Evolutionary conservation across 192 early-diverging fungal species (phyloP), one percentile per base, ranked within the genome.

Genomic region (Linnemannia hyalina): DNA sequence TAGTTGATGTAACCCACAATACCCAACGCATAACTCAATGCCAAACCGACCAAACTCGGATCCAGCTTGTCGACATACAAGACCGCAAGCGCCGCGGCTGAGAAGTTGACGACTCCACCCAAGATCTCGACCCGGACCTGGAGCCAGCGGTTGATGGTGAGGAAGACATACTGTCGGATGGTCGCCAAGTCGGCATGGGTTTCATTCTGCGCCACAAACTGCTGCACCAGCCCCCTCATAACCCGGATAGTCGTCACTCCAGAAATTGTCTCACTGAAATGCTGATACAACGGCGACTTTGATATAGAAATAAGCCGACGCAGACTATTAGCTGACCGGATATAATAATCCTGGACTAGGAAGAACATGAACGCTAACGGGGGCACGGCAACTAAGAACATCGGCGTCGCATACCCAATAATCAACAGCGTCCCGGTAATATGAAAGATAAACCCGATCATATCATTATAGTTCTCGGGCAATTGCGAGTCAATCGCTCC

Each of bases 241-340:
- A 93, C 93, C 44, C 93, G 92, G 49, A 95, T 92, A 15, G 93
- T 93, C 29, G 87, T 80, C 2, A 89, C 84, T 16, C 94, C 94
- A 36, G 82, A 36, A 23, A 94, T 79, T 1, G 93, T 90, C 80
- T 95, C 93, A 49, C 91, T 90, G 70, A 93, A 94, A 72, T 88
- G 91, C 15, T 96, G 92, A 73, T 94, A 96, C 3, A 98, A 89
- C 0, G 97, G 97, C 6, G 93, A 94, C 29, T 94, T 92, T 7
- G 95, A 91, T 16, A 95, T 88, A 0, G 95, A 96, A 63, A 96
- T 95, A 29, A 98, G 80, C 29, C 96, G 92, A 75, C 95, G 96
- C 46, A 98, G 87, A 77, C 94, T 93, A 68, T 95, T 93, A 1
- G 93, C 93, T 20, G 93, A 92, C 9, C 90, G 72, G 69, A 96